Conservation (phyloP, 208 protist species). For the Naegleria lovaniensis region DNA sequence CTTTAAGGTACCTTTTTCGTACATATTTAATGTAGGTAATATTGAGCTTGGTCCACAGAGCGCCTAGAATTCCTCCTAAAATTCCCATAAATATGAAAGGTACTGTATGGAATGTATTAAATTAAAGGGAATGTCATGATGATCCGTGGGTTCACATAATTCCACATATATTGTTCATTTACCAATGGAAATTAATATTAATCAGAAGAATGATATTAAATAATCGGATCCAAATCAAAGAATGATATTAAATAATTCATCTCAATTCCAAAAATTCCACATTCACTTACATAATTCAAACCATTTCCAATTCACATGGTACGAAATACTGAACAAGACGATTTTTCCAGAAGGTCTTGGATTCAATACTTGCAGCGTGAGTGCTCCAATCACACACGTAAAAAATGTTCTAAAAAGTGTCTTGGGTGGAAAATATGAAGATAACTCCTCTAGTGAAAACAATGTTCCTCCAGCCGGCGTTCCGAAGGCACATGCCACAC, state of each 20-base stretch:
- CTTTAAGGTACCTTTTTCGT: not conserved
- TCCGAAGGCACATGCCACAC: constrained; percentile 87
- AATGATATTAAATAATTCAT: no score
- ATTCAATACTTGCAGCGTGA: constrained; percentile 29
- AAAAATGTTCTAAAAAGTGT: constrained; percentile 86
- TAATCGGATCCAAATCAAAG: no score
- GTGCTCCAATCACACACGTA: constrained; percentile 65
- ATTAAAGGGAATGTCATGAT: no score
- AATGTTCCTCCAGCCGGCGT: constrained; percentile 86
- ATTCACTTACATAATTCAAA: not conserved
- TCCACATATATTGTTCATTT: no score
- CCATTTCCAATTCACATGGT: constrained; percentile 8
- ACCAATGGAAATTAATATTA: no score
- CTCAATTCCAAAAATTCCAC: no score
- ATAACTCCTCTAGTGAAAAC: constrained; percentile 89
- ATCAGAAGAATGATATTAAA: no score
- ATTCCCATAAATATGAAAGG: not conserved
- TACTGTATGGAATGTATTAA: not conserved
- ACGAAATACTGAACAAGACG: not conserved
- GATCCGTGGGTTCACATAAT: no score
- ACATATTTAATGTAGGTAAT: not conserved
- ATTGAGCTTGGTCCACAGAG: not conserved
- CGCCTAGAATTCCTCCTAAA: not conserved
- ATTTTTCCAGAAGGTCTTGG: not conserved
- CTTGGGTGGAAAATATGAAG: constrained; percentile 77